These are phyloP conservation scores for Hortiboletus campestris DNA, from an alignment of 768 basidiomycete genomes.

Conservation along the genomic window DNA sequence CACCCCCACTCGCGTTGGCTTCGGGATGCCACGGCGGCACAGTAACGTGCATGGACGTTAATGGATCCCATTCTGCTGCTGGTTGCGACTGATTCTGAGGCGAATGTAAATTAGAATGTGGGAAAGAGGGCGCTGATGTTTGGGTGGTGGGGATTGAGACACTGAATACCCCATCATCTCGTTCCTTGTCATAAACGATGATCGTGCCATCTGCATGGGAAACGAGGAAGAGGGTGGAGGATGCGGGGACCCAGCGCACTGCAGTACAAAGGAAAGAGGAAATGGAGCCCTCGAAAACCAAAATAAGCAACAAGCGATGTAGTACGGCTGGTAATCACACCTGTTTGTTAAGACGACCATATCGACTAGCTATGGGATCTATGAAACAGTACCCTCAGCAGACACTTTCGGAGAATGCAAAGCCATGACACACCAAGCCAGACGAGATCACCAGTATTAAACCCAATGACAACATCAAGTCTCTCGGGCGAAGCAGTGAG, in stretches of 20 bases:
- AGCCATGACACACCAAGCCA: constrained; percentile 75
- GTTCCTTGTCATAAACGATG: constrained; percentile 87
- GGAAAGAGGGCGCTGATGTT: constrained; percentile 28
- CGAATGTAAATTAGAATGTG: constrained; percentile 25
- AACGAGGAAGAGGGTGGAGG: constrained; percentile 77
- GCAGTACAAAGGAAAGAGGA: constrained; percentile 81
- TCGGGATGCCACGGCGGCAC: constrained; percentile 86
- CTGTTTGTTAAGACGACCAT: constrained; percentile 86
- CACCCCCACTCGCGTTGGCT: constrained; percentile 27
- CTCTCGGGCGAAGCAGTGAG: constrained; percentile 74
- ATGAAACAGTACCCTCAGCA: constrained; percentile 5
- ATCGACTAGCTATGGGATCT: constrained; percentile 81
- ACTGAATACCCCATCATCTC: constrained; percentile 78
- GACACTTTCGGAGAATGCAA: background rate
- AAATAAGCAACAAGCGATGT: constrained; percentile 9
- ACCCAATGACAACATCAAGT: constrained; percentile 89
- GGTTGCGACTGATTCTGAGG: constrained; percentile 27
- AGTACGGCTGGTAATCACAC: constrained; percentile 34
- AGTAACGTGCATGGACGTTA: constrained; percentile 73
- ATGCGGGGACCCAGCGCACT: constrained; percentile 85
- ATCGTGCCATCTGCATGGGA: constrained; percentile 89
- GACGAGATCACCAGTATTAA: constrained; percentile 89
- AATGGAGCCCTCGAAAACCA: constrained; percentile 60
- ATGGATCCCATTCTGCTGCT: constrained; percentile 67
- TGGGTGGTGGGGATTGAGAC: constrained; percentile 50